A percentile compares a stretch with the other conserved stretches of the same genome.
Conservation (phyloP, 2,329 filamentous ascomycete genomes). For the Trichoderma koningii region DNA sequence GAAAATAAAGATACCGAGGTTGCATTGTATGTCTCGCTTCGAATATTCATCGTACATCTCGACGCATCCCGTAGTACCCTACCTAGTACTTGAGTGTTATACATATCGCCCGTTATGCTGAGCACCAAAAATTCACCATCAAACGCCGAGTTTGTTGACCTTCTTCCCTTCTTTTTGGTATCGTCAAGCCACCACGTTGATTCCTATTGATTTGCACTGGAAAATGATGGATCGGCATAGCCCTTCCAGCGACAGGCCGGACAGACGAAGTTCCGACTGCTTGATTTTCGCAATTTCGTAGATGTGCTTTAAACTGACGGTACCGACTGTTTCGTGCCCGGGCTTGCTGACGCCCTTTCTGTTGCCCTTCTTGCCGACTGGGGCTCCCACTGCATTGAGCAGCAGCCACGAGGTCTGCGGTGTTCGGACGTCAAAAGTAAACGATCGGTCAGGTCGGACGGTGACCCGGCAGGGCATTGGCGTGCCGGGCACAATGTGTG, state of each 20-base stretch:
- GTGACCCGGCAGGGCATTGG: constrained; percentile 89
- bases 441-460: constrained; percentile 89
- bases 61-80: neutral
- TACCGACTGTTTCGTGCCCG: constrained; percentile 77
- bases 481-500: constrained; percentile 77
- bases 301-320: constrained; percentile 88
- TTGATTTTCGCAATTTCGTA: constrained; percentile 99
- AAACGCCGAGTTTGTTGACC: neutral
- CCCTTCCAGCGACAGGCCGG: constrained; percentile 69
- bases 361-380: constrained; percentile 71
- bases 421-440: constrained; percentile 90
- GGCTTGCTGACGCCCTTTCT: constrained; percentile 76
- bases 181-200: constrained; percentile 65
- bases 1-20: neutral
- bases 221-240: constrained; percentile 73
- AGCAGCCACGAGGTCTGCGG: constrained; percentile 92
- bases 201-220: constrained; percentile 74
- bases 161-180: neutral
- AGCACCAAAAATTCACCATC: constrained; percentile 2
- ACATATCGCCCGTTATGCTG: constrained; percentile 17
- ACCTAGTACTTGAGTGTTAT: constrained; percentile 13
- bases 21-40: constrained; percentile 17
- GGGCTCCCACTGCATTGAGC: constrained; percentile 77
- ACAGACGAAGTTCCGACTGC: constrained; percentile 72
- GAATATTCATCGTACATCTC: constrained; percentile 12